Evolutionary conservation across 495 filamentous ascomycete genomes (phyloP).

Genomic region (Penicillium turbatum): DNA sequence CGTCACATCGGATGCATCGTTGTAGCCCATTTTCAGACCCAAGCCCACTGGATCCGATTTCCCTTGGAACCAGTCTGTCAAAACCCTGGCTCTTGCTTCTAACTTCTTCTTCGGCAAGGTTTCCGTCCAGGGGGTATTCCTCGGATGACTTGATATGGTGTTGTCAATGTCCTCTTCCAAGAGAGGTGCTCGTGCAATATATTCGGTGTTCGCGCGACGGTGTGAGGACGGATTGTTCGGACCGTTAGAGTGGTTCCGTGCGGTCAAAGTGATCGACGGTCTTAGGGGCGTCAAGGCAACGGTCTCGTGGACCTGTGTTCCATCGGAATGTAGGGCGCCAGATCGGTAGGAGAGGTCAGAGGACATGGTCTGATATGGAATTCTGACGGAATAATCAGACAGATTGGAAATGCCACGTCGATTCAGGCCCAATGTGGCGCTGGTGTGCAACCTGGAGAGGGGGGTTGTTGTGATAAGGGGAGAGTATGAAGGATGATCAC

Average conservation of each 20-base stretch:
- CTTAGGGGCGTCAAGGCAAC: slow-evolving; percentile 24
- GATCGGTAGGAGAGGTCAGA: slow-evolving; percentile 14
- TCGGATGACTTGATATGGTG: slow-evolving; percentile 17
- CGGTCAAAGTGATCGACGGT: slow-evolving; percentile 12
- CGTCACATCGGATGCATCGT: slow-evolving; percentile 21
- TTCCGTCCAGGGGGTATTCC: slow-evolving; percentile 26
- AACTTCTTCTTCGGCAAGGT: slow-evolving; percentile 40
- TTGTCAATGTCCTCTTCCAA: slow-evolving; percentile 20
- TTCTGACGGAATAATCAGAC: slow-evolving; percentile 9
- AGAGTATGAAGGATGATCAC: neutral
- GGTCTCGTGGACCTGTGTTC: slow-evolving; percentile 20
- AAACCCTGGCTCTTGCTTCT: slow-evolving; percentile 37
- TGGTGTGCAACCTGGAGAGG: slow-evolving; percentile 17
- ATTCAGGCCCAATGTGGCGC: slow-evolving; percentile 26
- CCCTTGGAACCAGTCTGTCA: slow-evolving; percentile 52
- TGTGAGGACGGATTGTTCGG: slow-evolving; percentile 28
- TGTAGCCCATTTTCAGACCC: slow-evolving; percentile 24
- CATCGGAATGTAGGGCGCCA: slow-evolving; percentile 30
- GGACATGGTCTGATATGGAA: slow-evolving; percentile 14
- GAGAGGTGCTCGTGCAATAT: slow-evolving; percentile 29
- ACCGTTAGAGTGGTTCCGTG: slow-evolving; percentile 20
- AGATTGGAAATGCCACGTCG: slow-evolving; percentile 37
- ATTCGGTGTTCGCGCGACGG: slow-evolving; percentile 43
- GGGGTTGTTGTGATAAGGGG: slow-evolving; percentile 9
- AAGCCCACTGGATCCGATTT: slow-evolving; percentile 46